A percentile compares a stretch with the other conserved stretches of the same genome.
Evolutionary conservation across 495 filamentous ascomycete genomes (phyloP).

Genomic region (Articulospora tetracladia): DNA sequence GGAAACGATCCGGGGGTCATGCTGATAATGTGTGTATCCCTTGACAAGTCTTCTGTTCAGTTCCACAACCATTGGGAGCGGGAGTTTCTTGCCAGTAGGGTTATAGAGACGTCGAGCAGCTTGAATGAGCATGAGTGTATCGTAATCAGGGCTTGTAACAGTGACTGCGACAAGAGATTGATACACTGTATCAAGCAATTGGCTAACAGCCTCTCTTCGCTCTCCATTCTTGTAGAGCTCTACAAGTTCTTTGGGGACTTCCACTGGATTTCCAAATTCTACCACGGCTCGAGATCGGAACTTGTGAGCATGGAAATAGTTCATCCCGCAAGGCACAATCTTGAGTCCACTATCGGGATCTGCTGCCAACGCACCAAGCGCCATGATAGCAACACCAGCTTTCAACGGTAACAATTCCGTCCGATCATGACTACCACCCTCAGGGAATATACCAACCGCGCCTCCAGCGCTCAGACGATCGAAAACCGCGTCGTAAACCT

Average conservation of each 20-base stretch:
- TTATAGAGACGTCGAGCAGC: conserved; percentile 93
- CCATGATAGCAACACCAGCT: conserved; percentile 98
- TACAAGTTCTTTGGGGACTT: conserved; percentile 77
- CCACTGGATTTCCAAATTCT: conserved; percentile 87
- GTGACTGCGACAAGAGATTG: conserved; percentile 83
- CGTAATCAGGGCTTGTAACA: conserved; percentile 90
- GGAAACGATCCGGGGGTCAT: conserved; percentile 78
- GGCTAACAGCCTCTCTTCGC: conserved; percentile 76
- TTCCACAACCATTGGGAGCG: conserved; percentile 91
- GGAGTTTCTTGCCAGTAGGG: conserved; percentile 87
- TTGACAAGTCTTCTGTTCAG: conserved; percentile 90
- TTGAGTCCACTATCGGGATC: conserved; percentile 87
- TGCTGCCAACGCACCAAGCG: conserved; percentile 84
- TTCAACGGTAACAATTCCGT: conserved; percentile 92
- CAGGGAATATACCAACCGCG: conserved; percentile 95
- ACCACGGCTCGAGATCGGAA: conserved; percentile 96
- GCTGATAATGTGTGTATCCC: conserved; percentile 89
- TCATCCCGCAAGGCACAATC: conserved; percentile 99
- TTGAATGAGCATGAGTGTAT: conserved; percentile 97
- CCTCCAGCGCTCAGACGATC: conserved; percentile 73
- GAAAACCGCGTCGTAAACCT: conserved; percentile 93
- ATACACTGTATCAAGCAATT: conserved; percentile 81
- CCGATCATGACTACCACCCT: conserved; percentile 95
- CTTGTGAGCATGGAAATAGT: conserved; percentile 99
- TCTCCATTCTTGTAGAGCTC: conserved; percentile 80